Evolutionary conservation across 2,329 filamentous ascomycete genomes (phyloP), one percentile per base, ranked within the genome.

Genomic region (Epichloe baconii): DNA sequence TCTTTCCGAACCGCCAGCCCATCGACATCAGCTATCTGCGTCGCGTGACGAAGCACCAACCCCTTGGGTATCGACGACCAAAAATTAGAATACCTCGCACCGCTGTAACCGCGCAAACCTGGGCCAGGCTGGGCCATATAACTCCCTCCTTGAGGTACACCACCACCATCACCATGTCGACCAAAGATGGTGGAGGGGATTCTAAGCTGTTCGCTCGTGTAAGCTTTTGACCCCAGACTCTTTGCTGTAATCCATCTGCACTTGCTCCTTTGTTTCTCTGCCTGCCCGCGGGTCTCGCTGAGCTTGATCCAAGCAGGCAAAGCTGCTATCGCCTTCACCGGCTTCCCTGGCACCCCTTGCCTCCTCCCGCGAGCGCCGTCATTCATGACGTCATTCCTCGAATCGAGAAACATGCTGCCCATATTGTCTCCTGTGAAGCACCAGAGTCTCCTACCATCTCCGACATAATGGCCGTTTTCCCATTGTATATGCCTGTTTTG

Each of bases 171-270:
- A 70, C 62, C 63, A 81, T 81, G 77, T 75, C 78, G 62, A 71
- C 66, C 63, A 68, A 74, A 55, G 71, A 63, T 55, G 61, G 82
- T 69, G 88, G 87, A 73, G 89, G 93, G 71, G 93, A 97, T 82
- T 95, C 93, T 74, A 97, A 96, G 81, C 84, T 98, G 74, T 98
- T 98, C 76, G 91, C 93, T 70, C 83, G 93, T 76, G 93, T 98
- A 80, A 76, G 77, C 69, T 52, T 54, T 41, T 23, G 43, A 37
- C 44, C 53, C 43, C 45, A 43, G 49, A 40, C 12, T 17, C 19
- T 10, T 40, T 37, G 23, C 31, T 44, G 31, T 50, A 37, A 15
- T 38, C 21, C 43, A 26, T 17, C 50, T n/a, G 17, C 43, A 19
- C 45, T 50, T 51, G 54, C 48, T 51, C 49, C 34, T 54, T 46